These are phyloP conservation scores for Colletotrichum eremochloae DNA, from an alignment of 2,329 filamentous ascomycete species.

Conservation along the genomic window DNA sequence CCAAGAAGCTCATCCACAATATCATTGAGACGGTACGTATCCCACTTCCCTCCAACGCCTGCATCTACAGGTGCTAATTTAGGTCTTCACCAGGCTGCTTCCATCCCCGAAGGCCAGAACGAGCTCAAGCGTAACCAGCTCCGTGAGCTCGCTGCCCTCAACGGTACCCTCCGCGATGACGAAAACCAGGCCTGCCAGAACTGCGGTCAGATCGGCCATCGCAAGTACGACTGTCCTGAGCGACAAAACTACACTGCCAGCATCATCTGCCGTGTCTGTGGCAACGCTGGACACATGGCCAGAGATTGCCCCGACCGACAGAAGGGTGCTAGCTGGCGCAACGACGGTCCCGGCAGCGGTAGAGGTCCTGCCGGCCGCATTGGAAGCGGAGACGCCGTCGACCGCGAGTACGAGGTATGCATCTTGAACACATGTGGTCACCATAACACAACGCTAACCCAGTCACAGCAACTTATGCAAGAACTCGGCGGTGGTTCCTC, in stretches of 20 bases:
- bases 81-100: conserved; percentile 78
- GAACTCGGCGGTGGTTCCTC: conserved; percentile 86
- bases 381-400: conserved; percentile 85
- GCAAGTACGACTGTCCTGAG: conserved; percentile 98
- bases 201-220: conserved; percentile 97
- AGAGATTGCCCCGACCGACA: conserved; percentile 96
- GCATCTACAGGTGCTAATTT: conserved; percentile 45
- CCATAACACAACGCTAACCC: conserved; percentile 55
- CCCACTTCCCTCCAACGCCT: background rate
- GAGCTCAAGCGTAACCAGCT: conserved; percentile 99
- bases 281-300: conserved; percentile 98
- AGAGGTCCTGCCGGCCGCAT: conserved; percentile 69
- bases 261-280: conserved; percentile 98
- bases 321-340: conserved; percentile 92
- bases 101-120: conserved; percentile 98
- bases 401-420: conserved; percentile 93
- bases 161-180: conserved; percentile 98
- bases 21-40: conserved; percentile 94
- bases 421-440: background rate
- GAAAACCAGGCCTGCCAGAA: conserved; percentile 99
- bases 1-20: conserved; percentile 97
- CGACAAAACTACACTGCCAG: conserved; percentile 99
- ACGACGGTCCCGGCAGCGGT: conserved; percentile 70
- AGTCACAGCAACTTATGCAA: conserved; percentile 89
- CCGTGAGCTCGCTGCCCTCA: conserved; percentile 95